phyloP scores from a whole-genome alignment of 768 basidiomycete species.

The Omphalotus guepiniiformis region DNA sequence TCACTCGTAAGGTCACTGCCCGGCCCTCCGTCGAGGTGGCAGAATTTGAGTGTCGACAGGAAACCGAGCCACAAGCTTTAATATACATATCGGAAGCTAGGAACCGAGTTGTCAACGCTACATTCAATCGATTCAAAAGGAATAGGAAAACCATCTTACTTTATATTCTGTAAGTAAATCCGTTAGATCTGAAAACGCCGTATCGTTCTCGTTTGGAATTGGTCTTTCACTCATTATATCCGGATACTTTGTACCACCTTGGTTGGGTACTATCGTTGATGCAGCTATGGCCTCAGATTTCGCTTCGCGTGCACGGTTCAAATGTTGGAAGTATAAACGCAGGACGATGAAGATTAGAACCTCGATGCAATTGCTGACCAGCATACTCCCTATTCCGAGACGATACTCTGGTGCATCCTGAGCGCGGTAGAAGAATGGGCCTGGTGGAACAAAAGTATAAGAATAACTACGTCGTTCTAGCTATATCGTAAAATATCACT shows the following conservation, averaged over 20 bases:
- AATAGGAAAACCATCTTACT: conserved; percentile 5
- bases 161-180: conserved; percentile 12
- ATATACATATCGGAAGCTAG: conserved; percentile 10
- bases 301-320: conserved; percentile 4
- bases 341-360: conserved; percentile 8
- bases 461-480: too few species aligned
- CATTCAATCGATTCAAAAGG: background rate
- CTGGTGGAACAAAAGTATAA: background rate
- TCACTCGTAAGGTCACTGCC: too few species aligned
- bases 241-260: too few species aligned
- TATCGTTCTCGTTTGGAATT: conserved; percentile 9
- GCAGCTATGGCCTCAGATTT: too few species aligned
- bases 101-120: background rate
- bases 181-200: conserved; percentile 10
- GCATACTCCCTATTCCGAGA: conserved; percentile 10
- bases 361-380: conserved; percentile 11
- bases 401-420: conserved; percentile 18
- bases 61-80: too few species aligned
- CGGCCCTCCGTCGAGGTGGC: too few species aligned
- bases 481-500: background rate
- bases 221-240: too few species aligned
- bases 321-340: background rate
- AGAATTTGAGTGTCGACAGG: too few species aligned
- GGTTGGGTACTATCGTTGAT: too few species aligned
- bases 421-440: conserved; percentile 12